Evolutionary conservation across 306 rosid genomes (phyloP).

Genomic region (Fragaria iinumae): DNA sequence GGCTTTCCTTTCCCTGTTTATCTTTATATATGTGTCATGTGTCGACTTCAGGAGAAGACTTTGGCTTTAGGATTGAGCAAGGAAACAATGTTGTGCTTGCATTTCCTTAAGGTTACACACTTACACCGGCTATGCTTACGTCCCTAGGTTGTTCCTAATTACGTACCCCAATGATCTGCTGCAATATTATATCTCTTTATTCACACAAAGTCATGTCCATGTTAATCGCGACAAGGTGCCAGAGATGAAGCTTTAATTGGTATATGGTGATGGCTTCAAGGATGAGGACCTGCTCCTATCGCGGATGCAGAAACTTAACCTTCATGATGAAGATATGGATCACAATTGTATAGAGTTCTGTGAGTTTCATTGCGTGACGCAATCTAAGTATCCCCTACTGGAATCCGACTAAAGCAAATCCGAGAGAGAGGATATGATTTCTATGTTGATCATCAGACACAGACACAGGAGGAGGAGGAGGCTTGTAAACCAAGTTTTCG

Average conservation of each 20-base stretch:
- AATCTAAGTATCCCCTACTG: too few species aligned
- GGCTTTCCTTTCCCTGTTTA: neutral
- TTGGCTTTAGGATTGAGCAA: slow-evolving; percentile 6
- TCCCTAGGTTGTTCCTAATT: slow-evolving; percentile 26
- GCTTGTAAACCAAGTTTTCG: slow-evolving; percentile 59
- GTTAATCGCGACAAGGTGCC: too few species aligned
- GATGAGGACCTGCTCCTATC: neutral
- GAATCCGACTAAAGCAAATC: too few species aligned
- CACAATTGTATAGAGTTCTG: too few species aligned
- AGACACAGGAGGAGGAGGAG: slow-evolving; percentile 7
- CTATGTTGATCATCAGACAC: too few species aligned
- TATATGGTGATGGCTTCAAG: neutral
- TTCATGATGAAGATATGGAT: too few species aligned
- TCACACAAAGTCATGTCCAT: neutral
- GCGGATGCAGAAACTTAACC: neutral
- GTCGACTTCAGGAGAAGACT: slow-evolving; percentile 40
- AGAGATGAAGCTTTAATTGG: neutral
- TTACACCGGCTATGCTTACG: slow-evolving; percentile 67
- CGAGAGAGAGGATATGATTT: too few species aligned
- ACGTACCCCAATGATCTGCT: slow-evolving; percentile 27
- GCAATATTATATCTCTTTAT: slow-evolving; percentile 8
- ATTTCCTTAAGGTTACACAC: slow-evolving; percentile 40
- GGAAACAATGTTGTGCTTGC: slow-evolving; percentile 59
- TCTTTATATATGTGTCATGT: neutral
- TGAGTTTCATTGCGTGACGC: too few species aligned